Conservation (phyloP, 345 rosid species). For the Diplotaxis tenuifolia region DNA sequence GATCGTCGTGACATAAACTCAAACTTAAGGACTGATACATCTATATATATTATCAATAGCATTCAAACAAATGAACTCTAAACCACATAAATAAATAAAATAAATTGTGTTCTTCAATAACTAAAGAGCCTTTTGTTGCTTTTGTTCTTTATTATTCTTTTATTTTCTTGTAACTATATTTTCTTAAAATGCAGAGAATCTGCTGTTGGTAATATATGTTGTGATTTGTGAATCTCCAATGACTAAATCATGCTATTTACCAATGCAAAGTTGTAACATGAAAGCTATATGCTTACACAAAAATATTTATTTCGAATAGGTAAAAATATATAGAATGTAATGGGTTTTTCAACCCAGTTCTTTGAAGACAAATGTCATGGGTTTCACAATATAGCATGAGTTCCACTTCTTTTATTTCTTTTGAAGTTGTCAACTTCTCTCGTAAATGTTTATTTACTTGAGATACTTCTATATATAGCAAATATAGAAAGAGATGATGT, state of each 20-base stretch:
- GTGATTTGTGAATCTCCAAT: not conserved
- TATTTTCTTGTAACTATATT: not conserved
- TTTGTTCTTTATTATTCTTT: not conserved
- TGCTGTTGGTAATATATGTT: not conserved
- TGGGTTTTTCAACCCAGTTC: too few relatives aligned
- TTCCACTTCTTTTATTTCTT: too few relatives aligned
- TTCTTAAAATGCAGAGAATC: too few relatives aligned
- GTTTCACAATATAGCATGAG: too few relatives aligned
- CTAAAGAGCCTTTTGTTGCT: not conserved
- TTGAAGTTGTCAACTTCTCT: not conserved
- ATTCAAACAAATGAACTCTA: not conserved
- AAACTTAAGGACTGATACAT: not conserved
- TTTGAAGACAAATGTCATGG: not conserved
- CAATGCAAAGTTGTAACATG: not conserved
- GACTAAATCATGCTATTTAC: too few relatives aligned
- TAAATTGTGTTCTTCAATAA: not conserved
- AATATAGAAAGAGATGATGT: not conserved
- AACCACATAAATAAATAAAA: not conserved
- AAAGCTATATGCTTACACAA: not conserved
- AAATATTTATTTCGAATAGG: not conserved
- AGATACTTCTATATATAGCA: not conserved
- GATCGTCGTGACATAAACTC: slow-evolving; percentile 25
- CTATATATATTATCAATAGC: not conserved
- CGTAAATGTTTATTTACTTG: too few relatives aligned
- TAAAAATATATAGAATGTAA: not conserved